phyloP scores from a whole-genome alignment of 2,329 filamentous ascomycete species.

The Acrodontium crateriforme region DNA sequence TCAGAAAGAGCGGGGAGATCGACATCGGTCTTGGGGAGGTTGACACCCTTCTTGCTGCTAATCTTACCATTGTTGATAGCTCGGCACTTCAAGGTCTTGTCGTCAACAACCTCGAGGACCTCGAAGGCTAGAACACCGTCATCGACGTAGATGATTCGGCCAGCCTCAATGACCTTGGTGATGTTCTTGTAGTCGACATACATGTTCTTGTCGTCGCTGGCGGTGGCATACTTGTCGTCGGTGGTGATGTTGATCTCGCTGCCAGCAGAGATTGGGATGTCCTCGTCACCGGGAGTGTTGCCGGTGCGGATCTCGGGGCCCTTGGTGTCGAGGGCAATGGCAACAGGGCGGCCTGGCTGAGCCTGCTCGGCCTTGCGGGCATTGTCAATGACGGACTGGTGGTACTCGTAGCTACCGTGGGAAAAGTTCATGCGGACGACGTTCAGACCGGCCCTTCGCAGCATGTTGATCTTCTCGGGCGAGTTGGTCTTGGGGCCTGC shows the following conservation, averaged over 20 bases:
- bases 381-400: conserved; percentile 96
- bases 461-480: conserved; percentile 87
- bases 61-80: conserved; percentile 98
- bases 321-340: conserved; percentile 82
- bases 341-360: conserved; percentile 71
- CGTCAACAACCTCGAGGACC: conserved; percentile 74
- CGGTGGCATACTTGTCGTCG: conserved; percentile 77
- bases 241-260: conserved; percentile 91
- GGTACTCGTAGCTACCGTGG: conserved; percentile 87
- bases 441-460: conserved; percentile 79
- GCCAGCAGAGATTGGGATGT: conserved; percentile 71
- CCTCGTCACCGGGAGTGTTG: conserved; percentile 55
- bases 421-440: conserved; percentile 99
- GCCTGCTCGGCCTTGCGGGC: conserved; percentile 70
- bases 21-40: conserved; percentile 96
- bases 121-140: conserved; percentile 96
- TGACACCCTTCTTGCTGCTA: conserved; percentile 97
- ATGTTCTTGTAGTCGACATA: conserved; percentile 99
- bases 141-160: conserved; percentile 94
- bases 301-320: conserved; percentile 79
- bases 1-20: conserved; percentile 94
- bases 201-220: conserved; percentile 87
- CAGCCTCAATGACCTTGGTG: conserved; percentile 86
- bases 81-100: conserved; percentile 73
- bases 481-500: conserved; percentile 92